Percentiles rank a stretch among this genome's conserved stretches.
Conservation (phyloP, 208 protist genomes). For the Trypanosoma theileri region DNA sequence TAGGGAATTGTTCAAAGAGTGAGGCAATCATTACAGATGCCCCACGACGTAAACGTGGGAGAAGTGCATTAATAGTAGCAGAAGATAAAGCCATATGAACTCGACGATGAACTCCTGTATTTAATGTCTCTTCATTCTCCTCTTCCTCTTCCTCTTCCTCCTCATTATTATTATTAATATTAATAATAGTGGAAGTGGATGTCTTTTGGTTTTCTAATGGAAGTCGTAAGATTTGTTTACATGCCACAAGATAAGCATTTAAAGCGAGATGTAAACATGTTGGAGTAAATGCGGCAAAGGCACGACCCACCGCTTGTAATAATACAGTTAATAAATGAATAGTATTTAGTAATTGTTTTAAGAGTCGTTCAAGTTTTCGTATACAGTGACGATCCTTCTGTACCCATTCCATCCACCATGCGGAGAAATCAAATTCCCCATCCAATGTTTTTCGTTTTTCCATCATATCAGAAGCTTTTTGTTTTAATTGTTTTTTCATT, state of each 20-base stretch:
- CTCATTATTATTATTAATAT: conserved; percentile 1
- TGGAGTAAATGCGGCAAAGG: conserved; percentile 63
- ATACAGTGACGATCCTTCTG: conserved; percentile 25
- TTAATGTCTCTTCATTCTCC: background rate
- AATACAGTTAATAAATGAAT: conserved; percentile 66
- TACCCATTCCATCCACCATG: conserved; percentile 26
- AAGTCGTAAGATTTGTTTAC: conserved; percentile 50
- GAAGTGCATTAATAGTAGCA: conserved; percentile 40
- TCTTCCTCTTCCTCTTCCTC: background rate
- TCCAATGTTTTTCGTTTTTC: conserved; percentile 15
- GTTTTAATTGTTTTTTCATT: too few species aligned
- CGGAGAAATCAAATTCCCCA: conserved; percentile 27
- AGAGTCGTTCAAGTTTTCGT: conserved; percentile 57
- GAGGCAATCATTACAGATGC: conserved; percentile 50
- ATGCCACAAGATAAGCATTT: conserved; percentile 77
- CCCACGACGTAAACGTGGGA: conserved; percentile 56
- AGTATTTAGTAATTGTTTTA: conserved; percentile 57
- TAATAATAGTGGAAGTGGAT: background rate
- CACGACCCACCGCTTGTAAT: conserved; percentile 61
- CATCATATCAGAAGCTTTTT: conserved; percentile 19
- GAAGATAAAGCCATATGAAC: conserved; percentile 35
- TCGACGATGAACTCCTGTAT: conserved; percentile 17
- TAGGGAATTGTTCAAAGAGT: conserved; percentile 84
- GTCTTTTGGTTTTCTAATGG: conserved; percentile 7
- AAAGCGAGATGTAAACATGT: conserved; percentile 63